Base-by-base conservation (phyloP, 2,329 filamentous ascomycete genomes). In the Chaetothyriales sp. region DNA sequence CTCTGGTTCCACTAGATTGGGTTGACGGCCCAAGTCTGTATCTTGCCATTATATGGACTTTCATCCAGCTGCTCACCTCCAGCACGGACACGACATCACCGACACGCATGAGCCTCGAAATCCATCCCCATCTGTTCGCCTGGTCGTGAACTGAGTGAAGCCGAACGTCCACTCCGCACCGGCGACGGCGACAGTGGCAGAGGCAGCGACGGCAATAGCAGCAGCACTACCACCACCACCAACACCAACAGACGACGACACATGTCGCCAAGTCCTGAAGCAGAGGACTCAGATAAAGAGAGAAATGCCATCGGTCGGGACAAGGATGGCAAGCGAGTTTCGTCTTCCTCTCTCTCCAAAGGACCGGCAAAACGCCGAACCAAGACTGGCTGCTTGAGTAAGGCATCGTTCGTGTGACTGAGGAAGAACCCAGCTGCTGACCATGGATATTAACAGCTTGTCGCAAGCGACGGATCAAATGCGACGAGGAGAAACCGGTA, bases 391-490 rank as follows among this genome's bases (percentile, higher is more conserved):
- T 95, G 89, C 65, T 69, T 95, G 54, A 95, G 84, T 88, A 75
- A 66, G 83, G 46, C 45, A 18, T 4, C 19, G 47, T 15, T 51
- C 39, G 18, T 46, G 12, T n/a, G n/a, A n/a, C 43, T 51, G 43
- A 26, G 26, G 45, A 26, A 51, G 18, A 25, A 44, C 28, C 25
- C 20, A 43, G 8, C 26, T 22, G 32, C 44, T 15, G 46, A 15
- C n/a, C 18, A 18, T 10, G 6, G 45, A 47, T 42, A 22, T 18
- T 22, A 50, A 56, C 57, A 89, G 85, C 92, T 52, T 98, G 92
- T 69, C 84, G 92, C 56, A 90, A 86, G 68, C 83, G 92, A 49
- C 84, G 92, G 55, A 96, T 98, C 68, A 98, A 96, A 69, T 98
- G 92, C 66, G 92, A 92, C 55, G 92, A 96, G 66, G 86, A 87